Base-by-base conservation (phyloP, 176 grass and related monocot genomes). In the Bromus sterilis region DNA sequence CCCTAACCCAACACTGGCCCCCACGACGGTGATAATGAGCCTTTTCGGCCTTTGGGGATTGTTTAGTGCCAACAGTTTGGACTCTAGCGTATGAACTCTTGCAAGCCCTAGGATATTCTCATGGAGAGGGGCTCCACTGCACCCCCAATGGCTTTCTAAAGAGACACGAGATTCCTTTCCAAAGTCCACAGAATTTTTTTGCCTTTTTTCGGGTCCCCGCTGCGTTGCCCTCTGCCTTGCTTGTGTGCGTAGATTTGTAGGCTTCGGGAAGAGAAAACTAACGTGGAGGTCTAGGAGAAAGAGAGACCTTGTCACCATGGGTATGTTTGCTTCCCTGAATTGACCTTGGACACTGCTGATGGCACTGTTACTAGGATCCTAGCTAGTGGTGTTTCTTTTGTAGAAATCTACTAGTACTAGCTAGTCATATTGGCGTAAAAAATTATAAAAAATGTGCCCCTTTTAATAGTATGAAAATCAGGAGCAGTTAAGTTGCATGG, bases 271-370 rank as follows among this genome's bases (percentile, higher is more conserved):
- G 21, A 58, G 24, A 74, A 79, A 80, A 86, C 68, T 20, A 79
- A 70, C 24, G 61, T 20, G 43, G 80, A 76, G 79, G 55, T 76
- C 80, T 84, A 83, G 89, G 74, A 83, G 85, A 92, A 97, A 89
- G 92, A 94, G 92, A 85, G 69, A 40, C 60, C 74, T 97, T 92
- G 94, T 92, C 94, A 91, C 80, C 88, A 92, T 85, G 87, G 84
- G 90, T 80, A 92, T 97, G 94, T 94, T 92, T 94, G 92, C 87
- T 94, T 89, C 79, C 62, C 77, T 87, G 60, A 80, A 89, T 94
- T 90, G 85, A 94, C 91, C 69, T 92, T 87, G 81, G 58, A 21
- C 73, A 60, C 29, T 84, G 42, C 26, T 41, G 6, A 61, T 56
- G 34, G 6, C 64, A 49, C 72, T 16, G 11, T 51, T 30, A 49